A percentile compares a stretch with the other conserved stretches of the same genome.
Conservation (phyloP, 2,329 filamentous ascomycete genomes). For the Aspergillus costaricaensis region DNA sequence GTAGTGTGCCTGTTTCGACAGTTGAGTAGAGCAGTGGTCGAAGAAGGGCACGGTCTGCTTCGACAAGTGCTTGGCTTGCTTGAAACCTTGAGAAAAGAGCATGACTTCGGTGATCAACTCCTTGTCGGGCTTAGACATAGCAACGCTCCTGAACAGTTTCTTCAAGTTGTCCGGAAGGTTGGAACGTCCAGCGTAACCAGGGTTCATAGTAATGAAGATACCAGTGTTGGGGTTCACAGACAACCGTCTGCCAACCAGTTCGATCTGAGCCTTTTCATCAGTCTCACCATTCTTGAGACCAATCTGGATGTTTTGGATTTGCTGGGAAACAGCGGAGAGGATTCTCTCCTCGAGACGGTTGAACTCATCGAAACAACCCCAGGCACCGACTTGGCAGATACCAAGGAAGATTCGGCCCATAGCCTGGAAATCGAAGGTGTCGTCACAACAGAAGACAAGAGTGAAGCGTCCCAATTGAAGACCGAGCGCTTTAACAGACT, state of each 20-base stretch:
- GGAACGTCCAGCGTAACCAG: constrained; percentile 95
- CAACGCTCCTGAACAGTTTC: constrained; percentile 98
- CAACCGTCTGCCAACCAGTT: constrained; percentile 87
- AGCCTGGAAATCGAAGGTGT: constrained; percentile 99
- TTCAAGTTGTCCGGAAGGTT: constrained; percentile 99
- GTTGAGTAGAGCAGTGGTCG: constrained; percentile 75
- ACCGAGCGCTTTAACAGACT: constrained; percentile 97
- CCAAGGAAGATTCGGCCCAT: constrained; percentile 99
- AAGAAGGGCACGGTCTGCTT: constrained; percentile 99
- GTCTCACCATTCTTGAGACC: constrained; percentile 82
- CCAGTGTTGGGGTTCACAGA: constrained; percentile 90
- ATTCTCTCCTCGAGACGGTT: constrained; percentile 98
- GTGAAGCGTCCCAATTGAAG: constrained; percentile 96
- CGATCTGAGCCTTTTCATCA: constrained; percentile 84
- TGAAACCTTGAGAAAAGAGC: constrained; percentile 99
- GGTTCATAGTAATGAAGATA: constrained; percentile 99
- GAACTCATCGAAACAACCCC: constrained; percentile 99
- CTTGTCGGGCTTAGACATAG: constrained; percentile 99
- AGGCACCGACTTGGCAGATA: constrained; percentile 98
- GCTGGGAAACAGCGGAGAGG: constrained; percentile 94
- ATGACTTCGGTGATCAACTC: constrained; percentile 99
- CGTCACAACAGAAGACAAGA: constrained; percentile 98
- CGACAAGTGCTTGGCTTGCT: constrained; percentile 88
- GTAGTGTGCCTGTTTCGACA: constrained; percentile 98
- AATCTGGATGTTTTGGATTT: constrained; percentile 98